phyloP scores from a whole-genome alignment of 495 filamentous ascomycete species.

The Daldinia grandis region DNA sequence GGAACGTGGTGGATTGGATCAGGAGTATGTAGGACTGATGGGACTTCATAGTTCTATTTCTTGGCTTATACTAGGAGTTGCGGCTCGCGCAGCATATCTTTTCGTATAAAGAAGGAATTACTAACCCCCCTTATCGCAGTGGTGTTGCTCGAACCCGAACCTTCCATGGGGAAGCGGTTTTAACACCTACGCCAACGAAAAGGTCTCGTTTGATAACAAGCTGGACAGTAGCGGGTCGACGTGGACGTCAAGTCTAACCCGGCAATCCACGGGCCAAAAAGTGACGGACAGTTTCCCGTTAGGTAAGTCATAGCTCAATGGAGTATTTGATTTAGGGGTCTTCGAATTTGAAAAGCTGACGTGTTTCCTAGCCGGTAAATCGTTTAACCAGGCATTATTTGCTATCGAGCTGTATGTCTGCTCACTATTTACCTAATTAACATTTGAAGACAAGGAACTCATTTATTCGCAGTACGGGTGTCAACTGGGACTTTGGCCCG shows the following conservation, averaged over 20 bases:
- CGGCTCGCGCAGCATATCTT: background rate
- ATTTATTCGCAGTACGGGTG: constrained; percentile 34
- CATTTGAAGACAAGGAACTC: background rate
- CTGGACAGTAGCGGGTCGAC: constrained; percentile 31
- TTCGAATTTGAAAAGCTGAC: background rate
- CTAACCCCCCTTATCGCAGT: constrained; percentile 10
- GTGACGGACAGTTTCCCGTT: constrained; percentile 45
- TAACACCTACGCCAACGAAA: constrained; percentile 46
- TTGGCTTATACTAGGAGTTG: background rate
- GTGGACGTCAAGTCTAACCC: constrained; percentile 40
- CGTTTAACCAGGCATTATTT: constrained; percentile 52
- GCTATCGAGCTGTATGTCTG: constrained; percentile 50
- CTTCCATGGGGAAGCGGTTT: constrained; percentile 54
- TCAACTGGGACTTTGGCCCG: constrained; percentile 51
- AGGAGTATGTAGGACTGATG: constrained; percentile 23
- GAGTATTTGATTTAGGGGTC: background rate
- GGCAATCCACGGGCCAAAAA: constrained; percentile 27
- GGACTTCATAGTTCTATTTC: no score
- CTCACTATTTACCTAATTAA: background rate
- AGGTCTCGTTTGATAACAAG: constrained; percentile 43
- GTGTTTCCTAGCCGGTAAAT: constrained; percentile 41
- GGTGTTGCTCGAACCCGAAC: constrained; percentile 54
- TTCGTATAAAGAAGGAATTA: no score
- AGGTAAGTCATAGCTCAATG: constrained; percentile 5
- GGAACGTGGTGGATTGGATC: constrained; percentile 56